Evolutionary conservation across 345 rosid genomes (phyloP), one percentile per base, ranked within the genome.

Genomic region (Citrus unshiu): DNA sequence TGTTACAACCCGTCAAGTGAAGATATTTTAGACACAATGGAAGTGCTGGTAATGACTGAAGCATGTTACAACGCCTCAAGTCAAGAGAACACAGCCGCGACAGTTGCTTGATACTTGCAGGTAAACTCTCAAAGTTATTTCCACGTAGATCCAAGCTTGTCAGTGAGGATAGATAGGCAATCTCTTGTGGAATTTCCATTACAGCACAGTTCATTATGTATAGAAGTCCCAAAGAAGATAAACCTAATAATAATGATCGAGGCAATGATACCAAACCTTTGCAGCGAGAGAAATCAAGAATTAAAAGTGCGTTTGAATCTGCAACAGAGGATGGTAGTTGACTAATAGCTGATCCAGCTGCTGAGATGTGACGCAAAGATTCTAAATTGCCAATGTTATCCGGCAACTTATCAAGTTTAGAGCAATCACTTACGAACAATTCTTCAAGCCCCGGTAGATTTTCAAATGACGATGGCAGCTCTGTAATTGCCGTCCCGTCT

Each of bases 141-240:
- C 7, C 7, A 34, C 5, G 0, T 34, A 43, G 16, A 0, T 12
- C 0, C 3, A 43, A 43, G 1, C 0, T 0, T 43, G 0, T 4
- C 49, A 43, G 3, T 43, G 49, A 43, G 49, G 14, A 43, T 10
- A 43, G 49, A 10, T 1, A 3, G 16, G 14, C 14, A 43, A 43
- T 43, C 14, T 43, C 49, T 43, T 43, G 49, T 3, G 49, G 49
- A 43, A 10, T 10, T 10, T 13, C 49, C 14, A 3, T 12, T 43
- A 43, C 13, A 43, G 1, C 49, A 10, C 16, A 43, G 14, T 43
- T 0, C 0, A 0, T 2, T 43, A 43, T 10, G 0, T 2, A 0
- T 43, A 43, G 14, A 3, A 0, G 0, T 9, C 1, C 1, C 2
- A 65, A 6, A 19, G 12, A 12, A 25, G 74, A 70, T 70, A 29